Base-by-base conservation (phyloP, 1,139 yeast species). In the Zhuliangozyma blackwelliae region DNA sequence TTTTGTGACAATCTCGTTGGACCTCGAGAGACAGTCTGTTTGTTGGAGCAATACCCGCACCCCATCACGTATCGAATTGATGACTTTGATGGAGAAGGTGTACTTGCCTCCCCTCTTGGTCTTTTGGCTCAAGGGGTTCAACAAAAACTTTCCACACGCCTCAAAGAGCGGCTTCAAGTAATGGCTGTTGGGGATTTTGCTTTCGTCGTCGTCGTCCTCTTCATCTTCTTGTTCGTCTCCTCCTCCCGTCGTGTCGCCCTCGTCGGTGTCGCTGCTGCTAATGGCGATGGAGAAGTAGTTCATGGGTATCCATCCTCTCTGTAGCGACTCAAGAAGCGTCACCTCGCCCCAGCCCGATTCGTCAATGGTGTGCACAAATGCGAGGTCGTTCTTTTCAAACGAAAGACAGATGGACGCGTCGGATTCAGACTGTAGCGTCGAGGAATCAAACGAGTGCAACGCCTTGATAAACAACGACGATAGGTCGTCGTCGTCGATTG, bases 331-430 rank as follows among this genome's bases (percentile, higher is more conserved):
- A 13, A 77, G 57, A 34, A 86, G 59, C 0, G 97, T 89, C 3
- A 90, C 97, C 59, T 92, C 97, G 41, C 96, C 97, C 98, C 98
- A 92, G 2, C 97, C 98, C 12, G 96, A 83, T 37, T 85, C 82
- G 58, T 92, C 97, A 25, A 89, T 78, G 8, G 90, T 78, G 56
- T 90, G 96, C 7, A 92, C 85, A 55, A 88, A 83, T 0, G 92
- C 95, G 40, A 88, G 65, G 50, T 89, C 97, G 44, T 81, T 78
- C 49, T 79, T 82, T 23, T 77, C 79, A 56, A 92, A 90, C 1
- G 95, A 82, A 23, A 92, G 68, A 57, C 97, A 92, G 29, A 88
- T 84, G 1, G 89, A 77, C 2, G 85, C 75, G 45, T 79, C 95
- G 45, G 77, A 76, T 40, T 74, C 75, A 16, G 81, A 68, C 50